A percentile compares a stretch with the other conserved stretches of the same genome.
These are phyloP conservation scores for Pseudonitzschia delicatissima DNA, from an alignment of 108 stramenopile species.

Conservation along the genomic window DNA sequence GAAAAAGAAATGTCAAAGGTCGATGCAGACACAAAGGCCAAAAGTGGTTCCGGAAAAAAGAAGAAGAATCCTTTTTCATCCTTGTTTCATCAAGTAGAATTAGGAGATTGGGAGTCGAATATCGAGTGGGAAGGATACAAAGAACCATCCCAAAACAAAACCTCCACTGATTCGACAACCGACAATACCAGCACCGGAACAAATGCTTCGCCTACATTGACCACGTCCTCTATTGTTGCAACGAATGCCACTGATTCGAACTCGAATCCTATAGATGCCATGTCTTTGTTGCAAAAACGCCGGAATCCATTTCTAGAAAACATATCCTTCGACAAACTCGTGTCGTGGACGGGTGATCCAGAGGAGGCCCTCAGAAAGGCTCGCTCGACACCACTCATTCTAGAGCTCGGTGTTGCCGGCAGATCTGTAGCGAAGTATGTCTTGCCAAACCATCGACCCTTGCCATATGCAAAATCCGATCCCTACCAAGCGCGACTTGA, in stretches of 20 bases:
- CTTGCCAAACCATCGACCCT: slow-evolving; percentile 60
- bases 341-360: slow-evolving; percentile 65
- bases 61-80: slow-evolving; percentile 29
- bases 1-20: neutral
- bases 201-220: slow-evolving; percentile 7
- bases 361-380: slow-evolving; percentile 45
- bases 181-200: neutral
- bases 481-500: slow-evolving; percentile 69
- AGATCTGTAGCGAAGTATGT: slow-evolving; percentile 69
- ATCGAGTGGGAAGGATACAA: slow-evolving; percentile 77
- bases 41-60: neutral
- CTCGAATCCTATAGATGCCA: slow-evolving; percentile 22
- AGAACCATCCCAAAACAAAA: slow-evolving; percentile 22
- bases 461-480: slow-evolving; percentile 54
- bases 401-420: slow-evolving; percentile 76
- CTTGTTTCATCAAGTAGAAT: slow-evolving; percentile 64
- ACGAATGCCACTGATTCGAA: too few relatives aligned
- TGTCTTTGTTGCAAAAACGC: slow-evolving; percentile 29
- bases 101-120: slow-evolving; percentile 79
- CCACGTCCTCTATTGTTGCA: neutral
- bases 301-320: slow-evolving; percentile 81
- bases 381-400: slow-evolving; percentile 59
- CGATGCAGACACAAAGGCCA: neutral
- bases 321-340: slow-evolving; percentile 53
- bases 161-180: neutral